Evolutionary conservation across 768 basidiomycete genomes (phyloP).

Genomic region (Amanita jacksonii): DNA sequence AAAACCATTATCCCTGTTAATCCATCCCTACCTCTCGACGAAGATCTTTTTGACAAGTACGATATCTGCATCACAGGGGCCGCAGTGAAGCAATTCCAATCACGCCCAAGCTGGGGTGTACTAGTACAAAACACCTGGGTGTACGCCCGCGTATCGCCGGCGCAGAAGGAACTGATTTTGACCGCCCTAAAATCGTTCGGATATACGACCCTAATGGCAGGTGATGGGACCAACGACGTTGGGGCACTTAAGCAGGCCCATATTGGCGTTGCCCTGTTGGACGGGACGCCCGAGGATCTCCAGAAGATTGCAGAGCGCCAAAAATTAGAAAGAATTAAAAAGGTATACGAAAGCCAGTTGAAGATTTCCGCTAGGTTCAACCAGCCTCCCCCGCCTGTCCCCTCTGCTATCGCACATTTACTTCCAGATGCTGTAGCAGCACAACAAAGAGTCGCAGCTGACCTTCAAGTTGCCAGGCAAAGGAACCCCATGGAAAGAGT

Average conservation of each 20-base stretch:
- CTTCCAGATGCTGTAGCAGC: slow-evolving; percentile 89
- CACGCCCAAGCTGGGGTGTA: slow-evolving; percentile 58
- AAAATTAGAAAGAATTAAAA: slow-evolving; percentile 83
- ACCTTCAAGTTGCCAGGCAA: slow-evolving; percentile 56
- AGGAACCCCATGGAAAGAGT: slow-evolving; percentile 91
- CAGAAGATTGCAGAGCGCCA: slow-evolving; percentile 92
- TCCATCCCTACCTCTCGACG: slow-evolving; percentile 70
- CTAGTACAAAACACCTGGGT: slow-evolving; percentile 97
- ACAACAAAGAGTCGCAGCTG: slow-evolving; percentile 70
- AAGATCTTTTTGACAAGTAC: slow-evolving; percentile 69
- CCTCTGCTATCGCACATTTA: slow-evolving; percentile 75
- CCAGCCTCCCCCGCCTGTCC: slow-evolving; percentile 90
- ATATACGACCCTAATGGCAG: slow-evolving; percentile 94
- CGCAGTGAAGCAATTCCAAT: slow-evolving; percentile 82
- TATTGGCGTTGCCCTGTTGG: slow-evolving; percentile 87
- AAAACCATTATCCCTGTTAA: slow-evolving; percentile 80
- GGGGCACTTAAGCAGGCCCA: slow-evolving; percentile 98
- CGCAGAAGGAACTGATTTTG: slow-evolving; percentile 93
- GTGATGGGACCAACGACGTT: slow-evolving; percentile 98
- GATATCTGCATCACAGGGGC: slow-evolving; percentile 96
- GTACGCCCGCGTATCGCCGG: slow-evolving; percentile 93
- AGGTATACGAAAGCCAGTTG: slow-evolving; percentile 94
- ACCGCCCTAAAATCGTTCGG: slow-evolving; percentile 84
- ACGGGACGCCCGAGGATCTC: slow-evolving; percentile 86
- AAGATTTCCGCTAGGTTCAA: slow-evolving; percentile 85